phyloP scores from a whole-genome alignment of 2,329 filamentous ascomycete species.

The Curvularia spicifera region DNA sequence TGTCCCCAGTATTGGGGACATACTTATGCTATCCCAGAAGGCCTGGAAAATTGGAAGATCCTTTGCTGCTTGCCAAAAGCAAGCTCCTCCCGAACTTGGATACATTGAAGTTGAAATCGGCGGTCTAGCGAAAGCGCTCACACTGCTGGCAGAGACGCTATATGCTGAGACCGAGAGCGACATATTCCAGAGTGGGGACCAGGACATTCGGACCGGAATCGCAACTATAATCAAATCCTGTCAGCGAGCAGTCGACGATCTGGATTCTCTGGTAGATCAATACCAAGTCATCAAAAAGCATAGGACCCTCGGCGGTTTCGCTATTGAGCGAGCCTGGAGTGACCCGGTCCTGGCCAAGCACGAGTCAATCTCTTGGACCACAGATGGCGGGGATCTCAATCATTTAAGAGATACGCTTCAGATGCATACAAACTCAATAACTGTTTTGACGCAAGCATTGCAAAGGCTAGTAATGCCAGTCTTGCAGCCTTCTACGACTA shows the following conservation, averaged over 20 bases:
- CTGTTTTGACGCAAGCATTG: constrained; percentile 51
- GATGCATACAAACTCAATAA: constrained; percentile 53
- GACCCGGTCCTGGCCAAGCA: constrained; percentile 52
- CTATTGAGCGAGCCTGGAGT: constrained; percentile 55
- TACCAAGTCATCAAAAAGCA: constrained; percentile 55
- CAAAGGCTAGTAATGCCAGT: constrained; percentile 45
- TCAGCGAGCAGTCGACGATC: constrained; percentile 50
- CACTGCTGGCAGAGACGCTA: constrained; percentile 55
- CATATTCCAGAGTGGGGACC: constrained; percentile 45
- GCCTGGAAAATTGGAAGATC: constrained; percentile 55
- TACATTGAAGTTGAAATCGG: constrained; percentile 53
- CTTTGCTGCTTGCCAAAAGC: constrained; percentile 51
- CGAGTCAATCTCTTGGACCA: constrained; percentile 55
- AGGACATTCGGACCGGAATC: constrained; percentile 48
- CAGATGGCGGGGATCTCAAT: constrained; percentile 52
- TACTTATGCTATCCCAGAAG: constrained; percentile 55
- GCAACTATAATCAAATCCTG: constrained; percentile 50
- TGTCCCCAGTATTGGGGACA: constrained; percentile 51
- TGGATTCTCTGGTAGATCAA: constrained; percentile 54
- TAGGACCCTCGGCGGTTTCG: constrained; percentile 49
- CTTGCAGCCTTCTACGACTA: constrained; percentile 13
- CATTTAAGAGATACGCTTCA: constrained; percentile 51
- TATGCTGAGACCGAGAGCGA: constrained; percentile 45
- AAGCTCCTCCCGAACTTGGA: constrained; percentile 51
- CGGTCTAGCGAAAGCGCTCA: constrained; percentile 52